Conservation (phyloP, 2,329 filamentous ascomycete genomes). For the Didymella lethalis region DNA sequence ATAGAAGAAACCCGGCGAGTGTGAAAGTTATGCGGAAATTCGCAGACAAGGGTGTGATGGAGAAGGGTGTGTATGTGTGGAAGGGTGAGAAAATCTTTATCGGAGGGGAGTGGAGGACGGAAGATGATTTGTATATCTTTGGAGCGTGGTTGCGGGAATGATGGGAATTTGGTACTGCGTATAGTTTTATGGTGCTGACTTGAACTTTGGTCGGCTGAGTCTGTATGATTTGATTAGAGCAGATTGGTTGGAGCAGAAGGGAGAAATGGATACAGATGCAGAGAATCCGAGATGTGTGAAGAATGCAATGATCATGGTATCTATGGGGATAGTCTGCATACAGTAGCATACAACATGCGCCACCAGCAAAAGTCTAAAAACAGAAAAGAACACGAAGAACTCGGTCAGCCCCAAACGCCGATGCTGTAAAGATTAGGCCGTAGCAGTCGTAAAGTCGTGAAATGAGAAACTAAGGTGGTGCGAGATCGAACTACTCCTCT, state of each 20-base stretch:
- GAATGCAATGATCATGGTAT: neutral
- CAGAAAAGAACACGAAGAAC: neutral
- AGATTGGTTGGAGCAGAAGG: neutral
- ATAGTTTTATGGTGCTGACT: neutral
- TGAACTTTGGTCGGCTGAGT: too few relatives aligned
- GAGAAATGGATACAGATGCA: neutral
- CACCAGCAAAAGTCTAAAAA: slow-evolving; percentile 5
- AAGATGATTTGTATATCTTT: slow-evolving; percentile 37
- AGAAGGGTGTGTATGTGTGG: slow-evolving; percentile 40
- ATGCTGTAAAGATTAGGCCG: neutral
- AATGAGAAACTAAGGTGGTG: neutral
- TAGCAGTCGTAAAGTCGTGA: slow-evolving; percentile 8
- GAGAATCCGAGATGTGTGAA: neutral
- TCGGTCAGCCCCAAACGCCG: slow-evolving; percentile 7
- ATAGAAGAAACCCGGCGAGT: slow-evolving; percentile 42
- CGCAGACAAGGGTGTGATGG: slow-evolving; percentile 25
- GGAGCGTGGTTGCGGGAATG: slow-evolving; percentile 17
- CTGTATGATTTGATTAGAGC: neutral
- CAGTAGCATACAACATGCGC: slow-evolving; percentile 15
- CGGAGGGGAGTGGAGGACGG: slow-evolving; percentile 36
- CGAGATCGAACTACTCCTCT: too few relatives aligned
- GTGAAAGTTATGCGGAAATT: slow-evolving; percentile 43
- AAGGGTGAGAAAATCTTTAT: slow-evolving; percentile 33
- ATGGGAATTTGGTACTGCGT: neutral
- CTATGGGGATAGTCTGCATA: neutral